phyloP scores from a whole-genome alignment of 1,284 basidiomycete species.

The Ganoderma sinense region DNA sequence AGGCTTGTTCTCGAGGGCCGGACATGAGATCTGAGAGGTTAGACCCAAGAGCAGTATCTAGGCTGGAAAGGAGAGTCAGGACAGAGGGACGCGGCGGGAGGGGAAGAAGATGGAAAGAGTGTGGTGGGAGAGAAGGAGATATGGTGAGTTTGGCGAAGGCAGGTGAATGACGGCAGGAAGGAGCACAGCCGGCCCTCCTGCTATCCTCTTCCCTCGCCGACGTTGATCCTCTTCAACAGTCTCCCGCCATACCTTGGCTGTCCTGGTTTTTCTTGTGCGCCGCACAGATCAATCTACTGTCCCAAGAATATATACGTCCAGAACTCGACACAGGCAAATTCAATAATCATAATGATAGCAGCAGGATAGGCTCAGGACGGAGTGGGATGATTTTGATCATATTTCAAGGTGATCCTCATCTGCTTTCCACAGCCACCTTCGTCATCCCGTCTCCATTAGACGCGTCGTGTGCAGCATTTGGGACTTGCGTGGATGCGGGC shows the following conservation, averaged over 20 bases:
- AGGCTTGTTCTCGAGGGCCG: conserved; percentile 24
- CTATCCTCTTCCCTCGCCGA: background rate
- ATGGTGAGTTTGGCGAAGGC: background rate
- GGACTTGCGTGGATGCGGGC: background rate
- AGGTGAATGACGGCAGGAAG: conserved; percentile 8
- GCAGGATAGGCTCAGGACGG: background rate
- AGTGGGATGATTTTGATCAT: background rate
- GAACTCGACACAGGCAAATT: conserved; percentile 8
- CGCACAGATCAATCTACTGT: background rate
- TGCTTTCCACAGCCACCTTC: conserved; percentile 13
- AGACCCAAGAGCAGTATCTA: background rate
- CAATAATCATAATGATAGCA: conserved; percentile 28
- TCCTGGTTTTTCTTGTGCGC: background rate
- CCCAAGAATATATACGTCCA: conserved; percentile 9
- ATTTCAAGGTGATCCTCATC: conserved; percentile 2
- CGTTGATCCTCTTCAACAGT: background rate
- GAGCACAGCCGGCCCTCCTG: background rate
- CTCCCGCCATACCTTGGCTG: background rate
- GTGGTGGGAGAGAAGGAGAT: background rate
- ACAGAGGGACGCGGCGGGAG: conserved; percentile 1
- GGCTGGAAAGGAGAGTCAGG: background rate
- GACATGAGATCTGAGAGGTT: conserved; percentile 33
- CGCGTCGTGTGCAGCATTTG: conserved; percentile 3
- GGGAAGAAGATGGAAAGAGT: background rate
- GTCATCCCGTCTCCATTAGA: conserved; percentile 3